Evolutionary conservation across 2,329 filamentous ascomycete species (phyloP).

Genomic region (Aphanoascus verrucosus): DNA sequence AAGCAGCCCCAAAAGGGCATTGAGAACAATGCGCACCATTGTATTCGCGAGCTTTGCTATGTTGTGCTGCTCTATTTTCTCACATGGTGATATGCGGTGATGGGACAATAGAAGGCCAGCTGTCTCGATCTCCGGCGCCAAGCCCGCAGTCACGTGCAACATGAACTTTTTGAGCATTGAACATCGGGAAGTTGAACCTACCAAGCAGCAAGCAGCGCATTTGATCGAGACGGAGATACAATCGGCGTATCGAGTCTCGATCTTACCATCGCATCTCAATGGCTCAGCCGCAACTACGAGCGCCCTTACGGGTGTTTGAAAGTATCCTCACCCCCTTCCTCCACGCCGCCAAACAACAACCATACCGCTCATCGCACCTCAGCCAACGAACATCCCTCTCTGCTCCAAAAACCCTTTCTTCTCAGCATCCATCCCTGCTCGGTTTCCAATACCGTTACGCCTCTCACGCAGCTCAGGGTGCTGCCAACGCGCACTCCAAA

Average conservation of each 20-base stretch:
- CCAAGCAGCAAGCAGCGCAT: not conserved
- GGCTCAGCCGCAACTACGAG: conserved; percentile 35
- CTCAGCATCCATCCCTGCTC: conserved; percentile 24
- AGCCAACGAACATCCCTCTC: conserved; percentile 16
- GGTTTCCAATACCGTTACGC: conserved; percentile 47
- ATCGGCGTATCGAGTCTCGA: conserved; percentile 7
- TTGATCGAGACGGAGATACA: conserved; percentile 4
- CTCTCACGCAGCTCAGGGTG: conserved; percentile 54
- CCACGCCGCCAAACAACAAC: conserved; percentile 13
- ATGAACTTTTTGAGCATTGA: not conserved
- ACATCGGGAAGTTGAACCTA: not conserved
- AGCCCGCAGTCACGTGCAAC: not conserved
- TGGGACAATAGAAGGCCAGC: not conserved
- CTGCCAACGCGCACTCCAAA: conserved; percentile 56
- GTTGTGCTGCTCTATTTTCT: too few species aligned
- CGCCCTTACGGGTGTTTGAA: conserved; percentile 32
- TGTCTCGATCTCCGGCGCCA: too few species aligned
- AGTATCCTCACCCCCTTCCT: conserved; percentile 26
- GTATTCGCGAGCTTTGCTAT: not conserved
- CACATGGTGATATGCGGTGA: not conserved
- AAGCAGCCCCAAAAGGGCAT: conserved; percentile 38
- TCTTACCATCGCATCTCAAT: conserved; percentile 20
- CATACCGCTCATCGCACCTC: conserved; percentile 14
- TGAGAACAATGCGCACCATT: not conserved
- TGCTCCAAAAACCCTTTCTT: not conserved